Evolutionary conservation across 2,329 filamentous ascomycete genomes (phyloP), one percentile per base, ranked within the genome.

Genomic region (Penicillium concentricum): DNA sequence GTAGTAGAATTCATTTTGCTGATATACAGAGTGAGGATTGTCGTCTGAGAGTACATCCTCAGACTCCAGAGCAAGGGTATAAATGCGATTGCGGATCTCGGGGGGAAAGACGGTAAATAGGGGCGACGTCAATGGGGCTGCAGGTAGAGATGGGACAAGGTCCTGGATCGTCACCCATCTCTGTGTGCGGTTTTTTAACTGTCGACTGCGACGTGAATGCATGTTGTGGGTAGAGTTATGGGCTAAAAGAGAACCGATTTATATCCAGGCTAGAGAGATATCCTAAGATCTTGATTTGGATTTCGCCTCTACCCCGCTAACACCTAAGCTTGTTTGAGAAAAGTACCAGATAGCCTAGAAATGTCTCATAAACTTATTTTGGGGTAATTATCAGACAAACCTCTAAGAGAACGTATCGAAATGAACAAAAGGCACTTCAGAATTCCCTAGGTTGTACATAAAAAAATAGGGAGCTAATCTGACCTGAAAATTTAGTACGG

Each of bases 1-100:
- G 59, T 67, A 68, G 57, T 67, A 68, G 41, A 63, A 63, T 6
- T 61, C 61, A 20, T 69, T 57, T 39, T 37, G 51, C 6, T 51
- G 54, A 47, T 69, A 70, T 8, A 63, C 22, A 16, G 54, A 37
- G 5, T 13, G 35, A 26, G 38, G 15, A 22, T 16, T 8, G 4
- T 43, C 26, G 3, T 26, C 38, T 34, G 38, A 24, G 18, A 32
- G 22, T 18, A 15, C 8, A 10, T 43, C 38, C 38, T 44, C 38
- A 2, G 48, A 51, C 30, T 44, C 48, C 16, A 51, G 48, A 4
- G 9, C 48, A 20, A 51, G 13, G 7, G 18, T 22, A 13, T 51
- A 51, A 15, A 51, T 44, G 20, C 48, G 48, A 18, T 51, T 44
- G 48, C 48, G 48, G 26, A 51, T 51, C 28, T 44, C 48, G 7